Base-by-base conservation (phyloP, 1,139 yeast species). In the Magnusiomyces fungicola region DNA sequence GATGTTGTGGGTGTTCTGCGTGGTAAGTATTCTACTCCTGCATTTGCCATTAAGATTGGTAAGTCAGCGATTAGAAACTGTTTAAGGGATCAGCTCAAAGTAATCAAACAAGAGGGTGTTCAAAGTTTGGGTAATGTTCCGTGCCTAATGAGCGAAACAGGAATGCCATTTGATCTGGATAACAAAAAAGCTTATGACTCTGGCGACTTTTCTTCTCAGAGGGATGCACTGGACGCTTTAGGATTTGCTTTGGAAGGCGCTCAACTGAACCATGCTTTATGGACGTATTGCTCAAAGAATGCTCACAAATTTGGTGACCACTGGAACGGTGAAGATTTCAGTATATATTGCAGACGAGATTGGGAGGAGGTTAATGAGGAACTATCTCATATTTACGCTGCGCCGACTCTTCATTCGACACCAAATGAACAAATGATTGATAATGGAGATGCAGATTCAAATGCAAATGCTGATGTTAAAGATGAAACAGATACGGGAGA, bases 101-200 rank as follows among this genome's bases (percentile, higher is more conserved):
- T 79, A 50, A 80, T 88, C 69, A 75, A 73, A 50, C 62, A 63
- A 27, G 96, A 88, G 60, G 78, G 86, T 16, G 65, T 68, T 19
- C 72, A 72, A 2, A 63, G 73, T 43, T 65, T 87, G 52, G 96
- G 96, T 0, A 48, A 45, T 1, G 47, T 60, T 1, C 95, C 96
- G 0, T 75, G 83, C 4, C 68, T 87, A 45, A 82, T 88, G 78
- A 79, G 94, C 0, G 96, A 88, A 64, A 87, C 92, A 1, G 96
- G 96, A 1, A 85, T 87, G 86, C 96, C 96, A 2, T 85, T 83
- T 66, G 95, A 88, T 64, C 83, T 88, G 95, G 89, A 87, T 61
- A 73, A 78, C 50, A 83, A 83, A 57, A 70, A 67, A 40, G 82
- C 95, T 18, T 86, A 77, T 60, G 63, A 66, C 3, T 73, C 71